A percentile compares a stretch with the other conserved stretches of the same genome.
phyloP scores from a whole-genome alignment of 257 asterid genomes.

The Nicotiana benthamiana region DNA sequence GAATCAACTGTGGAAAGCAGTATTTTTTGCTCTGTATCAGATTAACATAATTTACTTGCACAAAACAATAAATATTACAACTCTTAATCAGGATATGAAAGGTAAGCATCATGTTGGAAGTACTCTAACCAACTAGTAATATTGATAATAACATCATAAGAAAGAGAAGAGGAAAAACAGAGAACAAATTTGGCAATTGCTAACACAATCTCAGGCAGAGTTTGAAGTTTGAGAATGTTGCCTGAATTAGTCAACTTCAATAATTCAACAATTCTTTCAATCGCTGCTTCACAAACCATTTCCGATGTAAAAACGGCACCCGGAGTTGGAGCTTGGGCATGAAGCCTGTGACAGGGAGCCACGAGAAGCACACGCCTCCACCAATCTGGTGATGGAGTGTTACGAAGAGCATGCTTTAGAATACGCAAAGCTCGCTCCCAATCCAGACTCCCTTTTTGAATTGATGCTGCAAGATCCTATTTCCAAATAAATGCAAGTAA shows the following conservation, averaged over 20 bases:
- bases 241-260: conserved; percentile 89
- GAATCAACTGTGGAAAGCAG: not conserved
- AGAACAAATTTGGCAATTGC: not conserved
- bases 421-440: conserved; percentile 98
- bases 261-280: conserved; percentile 86
- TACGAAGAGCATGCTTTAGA: conserved; percentile 93
- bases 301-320: conserved; percentile 98
- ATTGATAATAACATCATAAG: conserved; percentile 7
- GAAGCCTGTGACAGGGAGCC: conserved; percentile 88
- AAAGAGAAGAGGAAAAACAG: not conserved
- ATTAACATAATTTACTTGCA: not conserved
- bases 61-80: not conserved
- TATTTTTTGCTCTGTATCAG: not conserved
- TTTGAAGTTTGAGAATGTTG: conserved; percentile 22
- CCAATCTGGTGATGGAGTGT: conserved; percentile 98
- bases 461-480: conserved; percentile 91
- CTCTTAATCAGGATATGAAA: not conserved
- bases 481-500: conserved; percentile 10
- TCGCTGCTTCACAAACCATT: conserved; percentile 91
- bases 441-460: conserved; percentile 91
- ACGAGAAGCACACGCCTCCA: conserved; percentile 96
- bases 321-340: conserved; percentile 64
- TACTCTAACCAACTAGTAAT: not conserved
- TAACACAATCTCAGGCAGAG: not conserved
- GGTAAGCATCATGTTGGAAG: not conserved